Conservation (phyloP, 345 rosid species). For the Acer campestre region DNA sequence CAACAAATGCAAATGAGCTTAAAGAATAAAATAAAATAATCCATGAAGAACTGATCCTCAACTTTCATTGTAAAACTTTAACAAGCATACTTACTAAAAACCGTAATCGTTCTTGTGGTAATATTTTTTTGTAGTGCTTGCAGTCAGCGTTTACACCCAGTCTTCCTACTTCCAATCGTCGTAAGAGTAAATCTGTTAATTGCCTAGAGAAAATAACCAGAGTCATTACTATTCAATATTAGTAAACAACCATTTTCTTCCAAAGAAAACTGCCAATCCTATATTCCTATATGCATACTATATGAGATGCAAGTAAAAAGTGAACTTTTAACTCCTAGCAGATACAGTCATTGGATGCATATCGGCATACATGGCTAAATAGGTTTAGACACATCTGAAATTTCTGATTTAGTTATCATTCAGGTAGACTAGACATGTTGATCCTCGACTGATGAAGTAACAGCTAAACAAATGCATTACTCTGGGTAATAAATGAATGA, state of each 20-base stretch:
- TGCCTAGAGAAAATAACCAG: not conserved
- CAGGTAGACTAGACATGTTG: not conserved
- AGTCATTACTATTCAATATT: not conserved
- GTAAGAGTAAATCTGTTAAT: not conserved
- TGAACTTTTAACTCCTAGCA: no score
- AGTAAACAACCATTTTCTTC: constrained; percentile 1
- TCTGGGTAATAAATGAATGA: not conserved
- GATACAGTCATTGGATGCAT: not conserved
- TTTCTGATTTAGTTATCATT: not conserved
- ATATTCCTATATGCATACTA: no score
- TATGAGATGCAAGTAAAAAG: not conserved
- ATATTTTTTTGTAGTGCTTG: not conserved
- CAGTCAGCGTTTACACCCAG: not conserved
- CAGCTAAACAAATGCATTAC: not conserved
- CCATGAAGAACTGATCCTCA: not conserved
- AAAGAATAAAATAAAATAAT: not conserved
- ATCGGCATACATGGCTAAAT: not conserved
- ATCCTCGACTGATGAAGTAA: not conserved
- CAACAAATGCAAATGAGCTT: not conserved
- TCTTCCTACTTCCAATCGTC: not conserved
- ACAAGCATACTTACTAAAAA: not conserved
- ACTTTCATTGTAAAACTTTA: not conserved
- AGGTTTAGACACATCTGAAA: not conserved
- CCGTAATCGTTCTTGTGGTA: not conserved
- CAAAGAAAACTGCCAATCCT: not conserved